Evolutionary conservation across 1,139 yeast genomes (phyloP).

Genomic region (Candida sp.): DNA sequence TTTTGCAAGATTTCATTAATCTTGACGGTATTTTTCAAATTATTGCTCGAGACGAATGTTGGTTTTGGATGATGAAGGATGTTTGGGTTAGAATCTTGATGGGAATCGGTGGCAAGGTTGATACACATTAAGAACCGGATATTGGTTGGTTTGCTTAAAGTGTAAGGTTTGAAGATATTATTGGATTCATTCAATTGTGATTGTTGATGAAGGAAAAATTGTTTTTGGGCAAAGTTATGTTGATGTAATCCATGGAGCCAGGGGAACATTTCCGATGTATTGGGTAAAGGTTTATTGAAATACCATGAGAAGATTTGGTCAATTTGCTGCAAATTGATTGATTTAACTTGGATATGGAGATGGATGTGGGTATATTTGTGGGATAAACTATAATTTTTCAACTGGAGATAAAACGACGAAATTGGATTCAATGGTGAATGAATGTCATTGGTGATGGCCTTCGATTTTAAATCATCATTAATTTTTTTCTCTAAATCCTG

Average conservation of each 20-base stretch:
- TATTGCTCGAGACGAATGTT: constrained; percentile 2
- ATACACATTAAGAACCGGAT: constrained; percentile 51
- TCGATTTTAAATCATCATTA: background rate
- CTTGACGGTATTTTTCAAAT: constrained; percentile 61
- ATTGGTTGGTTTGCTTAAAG: constrained; percentile 14
- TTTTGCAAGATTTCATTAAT: constrained; percentile 57
- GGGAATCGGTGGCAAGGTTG: constrained; percentile 15
- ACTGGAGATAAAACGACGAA: constrained; percentile 16
- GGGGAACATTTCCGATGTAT: constrained; percentile 71
- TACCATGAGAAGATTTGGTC: constrained; percentile 40
- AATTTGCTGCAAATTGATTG: constrained; percentile 26
- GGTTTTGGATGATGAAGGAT: constrained; percentile 4
- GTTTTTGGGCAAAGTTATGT: constrained; percentile 49
- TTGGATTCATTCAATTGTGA: constrained; percentile 10
- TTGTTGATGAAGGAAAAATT: constrained; percentile 33
- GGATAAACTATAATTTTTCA: constrained; percentile 3
- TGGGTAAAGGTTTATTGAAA: constrained; percentile 58
- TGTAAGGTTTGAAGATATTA: constrained; percentile 7
- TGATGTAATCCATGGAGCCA: constrained; percentile 81
- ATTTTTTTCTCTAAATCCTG: background rate
- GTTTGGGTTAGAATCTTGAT: constrained; percentile 9
- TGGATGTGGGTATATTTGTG: constrained; percentile 11
- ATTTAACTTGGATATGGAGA: constrained; percentile 14
- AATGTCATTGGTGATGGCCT: background rate
- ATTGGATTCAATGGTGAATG: constrained; percentile 23